A percentile compares a stretch with the other conserved stretches of the same genome.
Evolutionary conservation across 768 basidiomycete species (phyloP).

Genomic region (Leccinum subgranulosum): DNA sequence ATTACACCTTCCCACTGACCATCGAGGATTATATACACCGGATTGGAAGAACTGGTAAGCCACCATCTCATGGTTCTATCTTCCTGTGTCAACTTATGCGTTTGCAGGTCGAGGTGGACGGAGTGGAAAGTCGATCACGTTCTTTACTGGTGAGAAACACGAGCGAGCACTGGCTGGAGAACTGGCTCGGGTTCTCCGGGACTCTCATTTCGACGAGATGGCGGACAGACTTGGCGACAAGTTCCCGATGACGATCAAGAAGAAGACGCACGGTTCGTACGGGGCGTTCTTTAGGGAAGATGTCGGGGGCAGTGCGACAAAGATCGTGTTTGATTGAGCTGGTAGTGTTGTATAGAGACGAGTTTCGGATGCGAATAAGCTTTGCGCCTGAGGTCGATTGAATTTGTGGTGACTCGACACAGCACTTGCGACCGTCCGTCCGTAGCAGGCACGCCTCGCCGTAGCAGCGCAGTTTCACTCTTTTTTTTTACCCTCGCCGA

Average conservation of each 20-base stretch:
- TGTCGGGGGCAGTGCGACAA: conserved; percentile 60
- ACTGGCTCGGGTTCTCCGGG: conserved; percentile 84
- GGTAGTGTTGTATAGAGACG: neutral
- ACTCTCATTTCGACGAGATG: conserved; percentile 79
- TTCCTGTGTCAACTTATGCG: conserved; percentile 1
- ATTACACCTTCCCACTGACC: conserved; percentile 97
- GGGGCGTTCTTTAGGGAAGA: conserved; percentile 80
- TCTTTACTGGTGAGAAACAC: conserved; percentile 91
- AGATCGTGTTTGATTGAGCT: conserved; percentile 65
- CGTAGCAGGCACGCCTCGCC: conserved; percentile 18
- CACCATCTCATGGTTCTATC: neutral
- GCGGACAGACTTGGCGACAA: conserved; percentile 55
- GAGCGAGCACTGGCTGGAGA: conserved; percentile 89
- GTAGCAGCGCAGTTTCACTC: conserved; percentile 17
- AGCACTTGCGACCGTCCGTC: neutral
- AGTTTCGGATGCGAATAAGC: neutral
- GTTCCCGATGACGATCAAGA: conserved; percentile 97
- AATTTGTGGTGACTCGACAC: neutral
- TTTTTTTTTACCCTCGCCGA: neutral
- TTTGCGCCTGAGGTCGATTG: neutral
- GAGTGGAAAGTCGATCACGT: conserved; percentile 88
- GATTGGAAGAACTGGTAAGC: conserved; percentile 79
- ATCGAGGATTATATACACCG: conserved; percentile 93
- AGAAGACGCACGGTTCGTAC: conserved; percentile 87
- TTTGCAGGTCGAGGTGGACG: conserved; percentile 80